Evolutionary conservation across 2,329 filamentous ascomycete genomes (phyloP).

Genomic region (Colletotrichum tropicale): DNA sequence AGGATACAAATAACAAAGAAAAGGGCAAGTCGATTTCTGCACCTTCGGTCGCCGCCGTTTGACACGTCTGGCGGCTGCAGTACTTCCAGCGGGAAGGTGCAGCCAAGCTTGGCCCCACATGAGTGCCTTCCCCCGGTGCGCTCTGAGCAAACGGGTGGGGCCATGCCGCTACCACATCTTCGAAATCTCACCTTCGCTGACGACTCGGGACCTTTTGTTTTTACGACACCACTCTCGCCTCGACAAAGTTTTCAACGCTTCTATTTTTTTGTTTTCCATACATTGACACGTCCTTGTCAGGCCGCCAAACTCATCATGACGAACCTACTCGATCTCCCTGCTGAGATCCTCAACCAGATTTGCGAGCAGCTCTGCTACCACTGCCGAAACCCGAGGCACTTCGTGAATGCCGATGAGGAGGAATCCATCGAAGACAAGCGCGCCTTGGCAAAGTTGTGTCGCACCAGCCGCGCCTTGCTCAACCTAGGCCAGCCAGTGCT

Average conservation of each 20-base stretch:
- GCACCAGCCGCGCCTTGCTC: neutral
- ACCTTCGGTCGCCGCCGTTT: no score
- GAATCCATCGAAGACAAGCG: neutral
- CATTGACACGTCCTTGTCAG: no score
- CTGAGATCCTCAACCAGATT: neutral
- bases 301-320: neutral
- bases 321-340: neutral
- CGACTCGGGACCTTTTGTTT: neutral
- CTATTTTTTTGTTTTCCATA: fast-evolving
- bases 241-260: neutral
- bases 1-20: no score
- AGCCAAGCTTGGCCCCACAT: neutral
- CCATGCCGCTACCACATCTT: neutral
- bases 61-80: fast-evolving
- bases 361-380: neutral
- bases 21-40: no score
- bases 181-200: neutral
- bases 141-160: neutral
- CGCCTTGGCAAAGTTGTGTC: neutral
- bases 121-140: neutral
- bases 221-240: neutral
- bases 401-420: neutral
- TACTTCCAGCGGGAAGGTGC: neutral
- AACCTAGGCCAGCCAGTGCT: neutral
- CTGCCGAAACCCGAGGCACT: neutral